Evolutionary conservation across 2,329 filamentous ascomycete species (phyloP).

Genomic region (Allantophomopsis lycopodina): DNA sequence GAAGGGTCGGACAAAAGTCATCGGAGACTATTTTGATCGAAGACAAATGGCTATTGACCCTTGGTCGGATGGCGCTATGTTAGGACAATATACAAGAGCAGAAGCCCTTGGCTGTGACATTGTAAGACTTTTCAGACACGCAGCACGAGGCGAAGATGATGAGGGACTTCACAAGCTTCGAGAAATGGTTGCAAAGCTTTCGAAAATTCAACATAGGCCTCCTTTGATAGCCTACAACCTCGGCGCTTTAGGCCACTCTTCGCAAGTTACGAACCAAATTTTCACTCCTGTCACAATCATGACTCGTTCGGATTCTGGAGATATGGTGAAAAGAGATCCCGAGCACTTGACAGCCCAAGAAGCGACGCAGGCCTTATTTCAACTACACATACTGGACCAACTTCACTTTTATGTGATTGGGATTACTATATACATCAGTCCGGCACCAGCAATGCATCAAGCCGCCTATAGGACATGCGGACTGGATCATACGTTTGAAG

Average conservation of each 20-base stretch:
- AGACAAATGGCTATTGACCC: conserved; percentile 14
- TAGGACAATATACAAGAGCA: conserved; percentile 33
- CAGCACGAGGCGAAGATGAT: conserved; percentile 35
- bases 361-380: conserved; percentile 50
- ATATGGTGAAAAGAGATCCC: conserved; percentile 30
- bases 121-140: conserved; percentile 38
- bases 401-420: conserved; percentile 65
- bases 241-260: conserved; percentile 36
- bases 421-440: conserved; percentile 56
- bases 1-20: conserved; percentile 37
- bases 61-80: conserved; percentile 35
- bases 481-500: conserved; percentile 54
- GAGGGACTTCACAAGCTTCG: conserved; percentile 5
- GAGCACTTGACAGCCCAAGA: conserved; percentile 37
- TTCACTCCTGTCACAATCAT: conserved; percentile 40
- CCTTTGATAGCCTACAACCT: conserved; percentile 38
- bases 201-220: conserved; percentile 3
- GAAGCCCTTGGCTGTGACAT: conserved; percentile 37
- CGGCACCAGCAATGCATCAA: conserved; percentile 70
- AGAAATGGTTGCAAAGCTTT: conserved; percentile 13
- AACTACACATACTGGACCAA: conserved; percentile 51
- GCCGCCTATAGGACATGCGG: conserved; percentile 52
- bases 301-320: conserved; percentile 9
- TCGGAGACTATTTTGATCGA: conserved; percentile 30
- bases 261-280: conserved; percentile 40